These are phyloP conservation scores for Penicillium coffeae DNA, from an alignment of 495 filamentous ascomycete species.

Conservation along the genomic window DNA sequence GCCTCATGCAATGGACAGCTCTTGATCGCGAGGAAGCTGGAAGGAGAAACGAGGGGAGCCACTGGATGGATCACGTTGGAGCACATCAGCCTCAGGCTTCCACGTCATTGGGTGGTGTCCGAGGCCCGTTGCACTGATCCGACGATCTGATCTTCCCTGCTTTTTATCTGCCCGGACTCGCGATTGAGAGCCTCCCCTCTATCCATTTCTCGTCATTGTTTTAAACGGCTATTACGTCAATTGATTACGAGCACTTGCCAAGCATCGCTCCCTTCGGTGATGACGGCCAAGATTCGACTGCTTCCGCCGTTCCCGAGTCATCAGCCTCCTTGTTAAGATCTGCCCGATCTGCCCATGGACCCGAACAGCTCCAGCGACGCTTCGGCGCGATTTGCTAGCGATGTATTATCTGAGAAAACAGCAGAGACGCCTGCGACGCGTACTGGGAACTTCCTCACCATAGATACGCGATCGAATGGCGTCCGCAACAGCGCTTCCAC, in stretches of 20 bases:
- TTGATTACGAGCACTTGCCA: neutral
- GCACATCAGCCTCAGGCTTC: neutral
- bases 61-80: neutral
- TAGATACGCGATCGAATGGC: slow-evolving; percentile 22
- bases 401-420: slow-evolving; percentile 20
- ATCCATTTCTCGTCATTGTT: neutral
- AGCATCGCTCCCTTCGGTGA: neutral
- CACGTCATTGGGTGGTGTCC: neutral
- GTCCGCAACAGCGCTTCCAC: slow-evolving; percentile 20
- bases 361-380: slow-evolving; percentile 14
- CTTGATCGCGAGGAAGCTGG: neutral
- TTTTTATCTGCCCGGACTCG: neutral
- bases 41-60: neutral
- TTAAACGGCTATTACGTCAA: no score
- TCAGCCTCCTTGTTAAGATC: neutral
- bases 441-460: slow-evolving; percentile 10
- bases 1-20: neutral
- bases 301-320: slow-evolving; percentile 13
- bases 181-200: neutral
- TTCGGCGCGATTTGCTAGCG: slow-evolving; percentile 9
- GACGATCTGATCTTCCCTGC: neutral
- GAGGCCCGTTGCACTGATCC: neutral
- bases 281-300: neutral
- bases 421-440: slow-evolving; percentile 1
- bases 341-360: slow-evolving; percentile 11